Evolutionary conservation across 2,329 filamentous ascomycete genomes (phyloP).

Genomic region (Colletotrichum tropicale): DNA sequence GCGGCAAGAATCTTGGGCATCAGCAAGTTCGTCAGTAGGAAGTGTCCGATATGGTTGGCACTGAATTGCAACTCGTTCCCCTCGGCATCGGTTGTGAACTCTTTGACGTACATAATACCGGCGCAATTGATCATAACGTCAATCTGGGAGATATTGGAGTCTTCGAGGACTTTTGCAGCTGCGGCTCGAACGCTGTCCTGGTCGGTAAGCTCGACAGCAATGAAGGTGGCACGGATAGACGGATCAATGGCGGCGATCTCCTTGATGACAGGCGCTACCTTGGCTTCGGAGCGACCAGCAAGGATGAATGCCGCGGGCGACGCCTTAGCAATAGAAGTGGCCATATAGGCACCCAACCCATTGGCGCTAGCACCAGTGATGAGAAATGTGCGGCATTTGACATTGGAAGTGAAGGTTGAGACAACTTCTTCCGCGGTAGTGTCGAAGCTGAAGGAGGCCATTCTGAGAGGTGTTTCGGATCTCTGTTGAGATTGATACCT

Average conservation of each 20-base stretch:
- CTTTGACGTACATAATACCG: background rate
- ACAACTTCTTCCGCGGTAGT: background rate
- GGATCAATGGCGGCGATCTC: background rate
- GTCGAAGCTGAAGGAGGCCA: background rate
- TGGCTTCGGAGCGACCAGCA: background rate
- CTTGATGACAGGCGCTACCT: background rate
- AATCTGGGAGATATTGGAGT: background rate
- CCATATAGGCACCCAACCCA: background rate
- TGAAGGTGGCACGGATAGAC: background rate
- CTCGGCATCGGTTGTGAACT: background rate
- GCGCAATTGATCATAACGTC: background rate
- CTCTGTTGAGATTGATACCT: background rate
- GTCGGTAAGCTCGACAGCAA: background rate
- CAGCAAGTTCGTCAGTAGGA: background rate
- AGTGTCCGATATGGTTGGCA: background rate
- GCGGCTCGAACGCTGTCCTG: background rate
- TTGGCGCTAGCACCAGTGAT: background rate
- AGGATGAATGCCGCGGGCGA: background rate
- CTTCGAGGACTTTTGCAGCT: background rate
- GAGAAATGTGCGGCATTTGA: background rate
- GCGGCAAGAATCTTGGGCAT: background rate
- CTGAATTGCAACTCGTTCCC: background rate
- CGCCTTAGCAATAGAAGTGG: background rate
- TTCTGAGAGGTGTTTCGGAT: background rate
- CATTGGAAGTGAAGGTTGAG: background rate